phyloP scores from a whole-genome alignment of 2,329 filamentous ascomycete genomes.

The Tympanopsis confertula region DNA sequence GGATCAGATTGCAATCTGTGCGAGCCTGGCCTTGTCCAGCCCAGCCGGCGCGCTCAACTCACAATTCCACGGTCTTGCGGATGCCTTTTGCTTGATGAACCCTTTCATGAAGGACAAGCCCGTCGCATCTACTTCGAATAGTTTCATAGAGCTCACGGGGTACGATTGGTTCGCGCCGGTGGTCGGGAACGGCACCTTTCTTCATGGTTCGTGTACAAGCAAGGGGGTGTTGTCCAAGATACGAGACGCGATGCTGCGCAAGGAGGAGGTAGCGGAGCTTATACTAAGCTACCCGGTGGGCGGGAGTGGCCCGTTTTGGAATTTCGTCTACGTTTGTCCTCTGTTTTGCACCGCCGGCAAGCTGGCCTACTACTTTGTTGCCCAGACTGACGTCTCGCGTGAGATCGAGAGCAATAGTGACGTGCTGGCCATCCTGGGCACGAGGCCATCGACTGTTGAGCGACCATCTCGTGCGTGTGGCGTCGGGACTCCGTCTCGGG shows the following conservation, averaged over 20 bases:
- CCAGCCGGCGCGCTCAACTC: constrained; percentile 15
- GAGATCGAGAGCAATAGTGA: constrained; percentile 36
- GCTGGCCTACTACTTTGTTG: constrained; percentile 39
- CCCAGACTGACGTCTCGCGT: constrained; percentile 44
- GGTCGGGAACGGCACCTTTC: constrained; percentile 33
- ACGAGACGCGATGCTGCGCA: constrained; percentile 23
- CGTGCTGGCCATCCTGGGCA: constrained; percentile 33
- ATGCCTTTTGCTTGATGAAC: constrained; percentile 46
- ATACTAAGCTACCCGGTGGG: constrained; percentile 37
- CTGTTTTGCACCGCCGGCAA: constrained; percentile 33
- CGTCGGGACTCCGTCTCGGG: too few species aligned
- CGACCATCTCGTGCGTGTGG: too few species aligned
- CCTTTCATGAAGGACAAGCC: constrained; percentile 35
- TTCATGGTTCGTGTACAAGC: constrained; percentile 35
- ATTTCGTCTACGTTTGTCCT: constrained; percentile 40
- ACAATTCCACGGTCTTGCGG: constrained; percentile 40
- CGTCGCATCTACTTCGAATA: constrained; percentile 34
- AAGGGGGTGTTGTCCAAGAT: constrained; percentile 25
- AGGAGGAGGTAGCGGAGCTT: constrained; percentile 33
- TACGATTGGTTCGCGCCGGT: constrained; percentile 33
- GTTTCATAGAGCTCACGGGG: constrained; percentile 38
- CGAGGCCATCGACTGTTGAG: too few species aligned
- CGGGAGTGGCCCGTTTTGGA: constrained; percentile 41
- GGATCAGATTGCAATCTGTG: constrained; percentile 33
- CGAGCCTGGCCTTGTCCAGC: constrained; percentile 27